Percentiles rank a stretch among this genome's conserved stretches.
phyloP scores from a whole-genome alignment of 1,284 basidiomycete species.

The Cronartium ribicola region DNA sequence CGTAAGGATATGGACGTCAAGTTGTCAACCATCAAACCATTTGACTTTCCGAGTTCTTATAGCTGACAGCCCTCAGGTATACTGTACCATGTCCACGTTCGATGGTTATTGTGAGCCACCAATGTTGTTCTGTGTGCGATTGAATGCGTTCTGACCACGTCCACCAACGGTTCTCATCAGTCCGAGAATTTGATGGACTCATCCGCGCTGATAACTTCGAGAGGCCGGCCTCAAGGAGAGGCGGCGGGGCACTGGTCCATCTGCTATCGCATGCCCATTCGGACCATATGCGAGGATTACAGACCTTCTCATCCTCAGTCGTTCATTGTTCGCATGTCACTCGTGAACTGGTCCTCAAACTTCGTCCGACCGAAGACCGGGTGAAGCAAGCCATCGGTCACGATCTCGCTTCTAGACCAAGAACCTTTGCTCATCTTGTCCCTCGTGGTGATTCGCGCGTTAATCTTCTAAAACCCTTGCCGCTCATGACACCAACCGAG shows the following conservation, averaged over 20 bases:
- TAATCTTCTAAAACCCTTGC: conserved; percentile 6
- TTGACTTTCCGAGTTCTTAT: too few species aligned
- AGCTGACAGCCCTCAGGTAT: too few species aligned
- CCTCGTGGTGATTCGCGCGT: not conserved
- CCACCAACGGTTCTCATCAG: not conserved
- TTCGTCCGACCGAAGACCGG: conserved; percentile 46
- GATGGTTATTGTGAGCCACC: conserved; percentile 28
- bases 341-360: conserved; percentile 46
- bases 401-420: conserved; percentile 28
- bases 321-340: conserved; percentile 48
- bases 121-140: not conserved
- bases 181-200: conserved; percentile 26
- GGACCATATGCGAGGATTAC: conserved; percentile 49
- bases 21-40: too few species aligned
- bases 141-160: not conserved
- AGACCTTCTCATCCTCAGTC: conserved; percentile 41
- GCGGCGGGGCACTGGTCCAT: conserved; percentile 45
- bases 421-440: conserved; percentile 9
- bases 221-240: not conserved
- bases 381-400: conserved; percentile 44
- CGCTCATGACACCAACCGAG: conserved; percentile 45
- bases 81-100: conserved; percentile 36
- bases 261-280: conserved; percentile 50
- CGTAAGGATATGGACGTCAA: too few species aligned
- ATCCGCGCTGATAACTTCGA: conserved; percentile 28